Percentiles rank a stretch among this genome's conserved stretches.
phyloP scores from a whole-genome alignment of 2,329 filamentous ascomycete species.

The Fusarium secorum region DNA sequence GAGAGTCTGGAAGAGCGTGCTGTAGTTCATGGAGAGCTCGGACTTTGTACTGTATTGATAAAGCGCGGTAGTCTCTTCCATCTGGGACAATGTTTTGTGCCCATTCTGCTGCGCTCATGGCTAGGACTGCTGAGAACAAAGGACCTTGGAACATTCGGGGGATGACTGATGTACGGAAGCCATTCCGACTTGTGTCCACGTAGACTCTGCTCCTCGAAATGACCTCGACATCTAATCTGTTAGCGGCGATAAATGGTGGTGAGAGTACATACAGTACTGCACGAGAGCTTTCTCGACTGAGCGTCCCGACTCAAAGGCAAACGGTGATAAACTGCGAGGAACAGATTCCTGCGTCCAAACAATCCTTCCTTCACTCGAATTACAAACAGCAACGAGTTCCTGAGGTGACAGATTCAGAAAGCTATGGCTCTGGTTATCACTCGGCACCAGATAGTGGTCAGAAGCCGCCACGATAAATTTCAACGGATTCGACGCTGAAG shows the following conservation, averaged over 20 bases:
- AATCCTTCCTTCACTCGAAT: neutral
- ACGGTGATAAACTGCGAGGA: constrained; percentile 18
- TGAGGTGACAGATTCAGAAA: constrained; percentile 32
- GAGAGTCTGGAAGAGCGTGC: constrained; percentile 7
- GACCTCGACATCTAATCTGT: constrained; percentile 31
- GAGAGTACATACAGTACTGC: constrained; percentile 31
- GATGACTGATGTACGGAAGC: constrained; percentile 36
- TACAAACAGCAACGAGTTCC: constrained; percentile 19
- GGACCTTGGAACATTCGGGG: constrained; percentile 32
- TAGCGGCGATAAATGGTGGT: neutral
- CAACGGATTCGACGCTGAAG: constrained; percentile 30
- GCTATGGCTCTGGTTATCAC: neutral
- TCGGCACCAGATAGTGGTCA: constrained; percentile 23
- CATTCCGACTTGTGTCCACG: constrained; percentile 33
- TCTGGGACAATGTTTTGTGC: constrained; percentile 22
- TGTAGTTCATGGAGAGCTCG: constrained; percentile 32
- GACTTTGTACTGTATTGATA: constrained; percentile 38
- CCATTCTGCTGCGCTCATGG: constrained; percentile 40
- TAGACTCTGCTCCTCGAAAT: constrained; percentile 38
- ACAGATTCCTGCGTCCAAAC: neutral
- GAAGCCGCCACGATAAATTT: constrained; percentile 35
- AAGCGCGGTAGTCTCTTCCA: constrained; percentile 29
- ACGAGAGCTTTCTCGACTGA: constrained; percentile 29
- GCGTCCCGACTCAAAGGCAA: neutral
- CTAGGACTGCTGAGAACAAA: constrained; percentile 31